Conservation (phyloP, 441 rosid genomes). For the Capsella rubella region DNA sequence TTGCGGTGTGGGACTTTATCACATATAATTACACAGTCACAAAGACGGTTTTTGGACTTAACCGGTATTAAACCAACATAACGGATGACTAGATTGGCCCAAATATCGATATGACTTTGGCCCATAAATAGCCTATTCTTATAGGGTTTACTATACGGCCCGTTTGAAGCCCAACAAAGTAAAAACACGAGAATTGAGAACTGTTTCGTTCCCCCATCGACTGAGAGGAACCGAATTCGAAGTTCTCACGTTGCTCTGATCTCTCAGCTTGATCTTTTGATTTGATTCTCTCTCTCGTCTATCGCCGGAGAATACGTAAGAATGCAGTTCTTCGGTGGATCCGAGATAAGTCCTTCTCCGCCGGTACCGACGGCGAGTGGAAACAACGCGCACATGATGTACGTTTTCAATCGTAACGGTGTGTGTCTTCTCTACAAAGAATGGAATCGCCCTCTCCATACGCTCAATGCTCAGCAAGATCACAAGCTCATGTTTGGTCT, state of each 20-base stretch:
- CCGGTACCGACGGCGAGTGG: conserved; percentile 70
- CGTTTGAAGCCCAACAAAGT: conserved; percentile 1
- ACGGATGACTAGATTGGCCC: too few relatives aligned
- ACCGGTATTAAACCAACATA: too few relatives aligned
- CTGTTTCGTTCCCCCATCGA: conserved; percentile 7
- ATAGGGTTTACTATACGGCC: background rate
- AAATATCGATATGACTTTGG: too few relatives aligned
- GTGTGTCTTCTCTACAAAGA: conserved; percentile 87
- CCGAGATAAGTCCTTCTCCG: conserved; percentile 86
- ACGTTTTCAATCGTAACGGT: conserved; percentile 79
- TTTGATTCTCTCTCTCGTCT: background rate
- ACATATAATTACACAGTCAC: background rate
- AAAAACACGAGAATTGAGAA: background rate
- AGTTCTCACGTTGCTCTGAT: conserved; percentile 8
- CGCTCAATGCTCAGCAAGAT: conserved; percentile 83
- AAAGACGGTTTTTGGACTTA: background rate
- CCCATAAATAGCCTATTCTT: background rate
- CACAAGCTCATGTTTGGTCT: conserved; percentile 95
- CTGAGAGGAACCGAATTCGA: conserved; percentile 6
- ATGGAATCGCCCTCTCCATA: conserved; percentile 88
- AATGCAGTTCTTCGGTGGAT: conserved; percentile 97
- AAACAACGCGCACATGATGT: conserved; percentile 87
- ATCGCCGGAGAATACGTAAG: conserved; percentile 4
- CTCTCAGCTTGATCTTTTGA: conserved; percentile 22
- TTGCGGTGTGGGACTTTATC: too few relatives aligned